Evolutionary conservation across 352 stramenopile genomes (phyloP).

Genomic region (Stramenopiles sp.): DNA sequence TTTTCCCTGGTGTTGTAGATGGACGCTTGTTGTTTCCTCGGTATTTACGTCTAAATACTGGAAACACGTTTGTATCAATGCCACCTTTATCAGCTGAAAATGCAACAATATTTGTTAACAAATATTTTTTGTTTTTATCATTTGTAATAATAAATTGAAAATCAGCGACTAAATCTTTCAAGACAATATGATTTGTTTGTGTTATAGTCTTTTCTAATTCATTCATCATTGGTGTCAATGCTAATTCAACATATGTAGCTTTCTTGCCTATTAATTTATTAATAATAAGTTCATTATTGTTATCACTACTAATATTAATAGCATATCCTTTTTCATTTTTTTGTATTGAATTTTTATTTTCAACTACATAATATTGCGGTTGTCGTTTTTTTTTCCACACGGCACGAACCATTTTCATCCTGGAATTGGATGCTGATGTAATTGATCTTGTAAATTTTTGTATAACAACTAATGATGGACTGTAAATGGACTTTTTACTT

Average conservation of each 20-base stretch:
- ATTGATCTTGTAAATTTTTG: background rate
- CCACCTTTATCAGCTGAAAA: background rate
- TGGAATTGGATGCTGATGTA: background rate
- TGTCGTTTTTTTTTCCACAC: background rate
- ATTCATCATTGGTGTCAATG: background rate
- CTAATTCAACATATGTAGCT: background rate
- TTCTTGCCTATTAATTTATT: background rate
- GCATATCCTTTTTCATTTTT: background rate
- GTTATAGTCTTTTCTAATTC: background rate
- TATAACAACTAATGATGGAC: background rate
- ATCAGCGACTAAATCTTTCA: background rate
- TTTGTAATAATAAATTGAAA: background rate
- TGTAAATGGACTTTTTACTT: background rate
- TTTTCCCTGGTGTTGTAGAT: background rate
- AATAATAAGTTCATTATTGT: background rate
- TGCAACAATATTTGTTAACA: background rate
- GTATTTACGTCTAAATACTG: no score
- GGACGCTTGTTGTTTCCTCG: background rate
- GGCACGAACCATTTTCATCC: background rate
- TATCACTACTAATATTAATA: background rate
- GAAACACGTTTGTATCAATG: no score
- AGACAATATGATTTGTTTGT: background rate
- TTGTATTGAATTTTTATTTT: background rate
- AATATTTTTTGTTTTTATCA: background rate
- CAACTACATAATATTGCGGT: background rate